Percentiles rank a stretch among this genome's conserved stretches.
Conservation (phyloP, 768 basidiomycete species). For the Tylopilus vinaceipallidus region DNA sequence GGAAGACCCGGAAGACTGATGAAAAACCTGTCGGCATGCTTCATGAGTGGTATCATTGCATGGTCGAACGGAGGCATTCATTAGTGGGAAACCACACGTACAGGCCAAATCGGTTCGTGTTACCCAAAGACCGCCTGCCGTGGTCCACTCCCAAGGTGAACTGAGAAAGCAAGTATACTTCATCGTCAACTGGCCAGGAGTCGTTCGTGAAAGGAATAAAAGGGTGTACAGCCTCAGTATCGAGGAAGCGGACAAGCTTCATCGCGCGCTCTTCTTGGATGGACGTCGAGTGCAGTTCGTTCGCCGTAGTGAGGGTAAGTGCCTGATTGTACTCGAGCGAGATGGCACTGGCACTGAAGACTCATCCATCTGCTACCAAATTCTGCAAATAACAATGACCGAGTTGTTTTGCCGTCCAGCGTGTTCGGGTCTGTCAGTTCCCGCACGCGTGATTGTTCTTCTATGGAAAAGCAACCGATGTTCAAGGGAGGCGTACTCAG, state of each 20-base stretch:
- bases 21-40: slow-evolving; percentile 4
- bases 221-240: not conserved
- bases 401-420: too few species aligned
- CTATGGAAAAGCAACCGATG: too few species aligned
- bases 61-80: not conserved
- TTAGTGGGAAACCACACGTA: not conserved
- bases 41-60: not conserved
- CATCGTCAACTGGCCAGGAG: not conserved
- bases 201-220: not conserved
- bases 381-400: not conserved
- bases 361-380: not conserved
- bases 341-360: not conserved
- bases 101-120: not conserved
- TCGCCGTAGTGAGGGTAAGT: not conserved
- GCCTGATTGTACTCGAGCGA: not conserved
- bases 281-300: not conserved
- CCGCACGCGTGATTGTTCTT: too few species aligned
- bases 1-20: not conserved
- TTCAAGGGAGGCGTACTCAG: too few species aligned
- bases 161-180: not conserved
- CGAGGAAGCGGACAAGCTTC: not conserved
- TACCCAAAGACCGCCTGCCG: not conserved
- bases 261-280: not conserved
- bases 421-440: too few species aligned
- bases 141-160: not conserved